Evolutionary conservation across 768 basidiomycete species (phyloP).

Genomic region (Mycena vitilis): DNA sequence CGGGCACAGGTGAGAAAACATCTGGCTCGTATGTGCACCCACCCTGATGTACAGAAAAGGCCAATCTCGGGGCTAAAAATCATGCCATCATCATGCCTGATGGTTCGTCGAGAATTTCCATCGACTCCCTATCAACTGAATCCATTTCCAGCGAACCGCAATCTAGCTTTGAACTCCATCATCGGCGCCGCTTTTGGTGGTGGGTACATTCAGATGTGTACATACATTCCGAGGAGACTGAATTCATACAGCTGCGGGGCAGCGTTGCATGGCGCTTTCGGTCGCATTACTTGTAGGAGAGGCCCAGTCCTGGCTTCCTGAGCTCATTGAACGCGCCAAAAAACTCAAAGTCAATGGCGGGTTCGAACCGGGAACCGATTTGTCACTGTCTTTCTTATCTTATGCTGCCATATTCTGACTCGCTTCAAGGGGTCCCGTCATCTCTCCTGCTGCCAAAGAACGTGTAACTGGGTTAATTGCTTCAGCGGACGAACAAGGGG

Average conservation of each 20-base stretch:
- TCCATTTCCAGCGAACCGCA: constrained; percentile 81
- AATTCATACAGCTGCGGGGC: constrained; percentile 80
- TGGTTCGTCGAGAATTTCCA: constrained; percentile 59
- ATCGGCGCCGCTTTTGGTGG: constrained; percentile 94
- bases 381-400: constrained; percentile 57
- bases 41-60: constrained; percentile 41
- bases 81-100: constrained; percentile 95
- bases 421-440: constrained; percentile 73
- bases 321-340: constrained; percentile 84
- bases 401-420: constrained; percentile 13
- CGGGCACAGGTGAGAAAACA: constrained; percentile 73
- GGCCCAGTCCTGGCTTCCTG: constrained; percentile 84
- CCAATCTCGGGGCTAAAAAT: constrained; percentile 94
- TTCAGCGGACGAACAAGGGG: constrained; percentile 83
- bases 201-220: constrained; percentile 45
- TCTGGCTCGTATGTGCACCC: neutral
- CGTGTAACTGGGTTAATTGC: constrained; percentile 81
- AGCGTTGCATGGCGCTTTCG: constrained; percentile 97
- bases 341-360: constrained; percentile 89
- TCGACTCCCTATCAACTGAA: neutral
- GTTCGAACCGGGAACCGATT: constrained; percentile 87
- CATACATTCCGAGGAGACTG: constrained; percentile 1
- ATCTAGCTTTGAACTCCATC: constrained; percentile 90
- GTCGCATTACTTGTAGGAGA: constrained; percentile 90
- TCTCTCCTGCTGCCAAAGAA: constrained; percentile 84